phyloP scores from a whole-genome alignment of 176 grass and related monocot genomes.

The Thalia dealbata region DNA sequence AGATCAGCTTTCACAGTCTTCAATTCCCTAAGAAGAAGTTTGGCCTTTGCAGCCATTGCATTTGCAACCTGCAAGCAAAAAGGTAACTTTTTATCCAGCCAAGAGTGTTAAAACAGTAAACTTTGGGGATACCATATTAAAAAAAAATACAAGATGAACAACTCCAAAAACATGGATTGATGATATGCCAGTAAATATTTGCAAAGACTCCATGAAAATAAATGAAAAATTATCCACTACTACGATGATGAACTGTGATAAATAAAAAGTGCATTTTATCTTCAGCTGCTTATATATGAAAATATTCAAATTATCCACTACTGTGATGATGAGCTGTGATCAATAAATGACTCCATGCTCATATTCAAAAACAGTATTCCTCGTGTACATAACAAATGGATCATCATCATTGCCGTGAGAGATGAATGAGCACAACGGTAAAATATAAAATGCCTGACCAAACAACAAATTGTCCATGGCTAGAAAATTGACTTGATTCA shows the following conservation, averaged over 20 bases:
- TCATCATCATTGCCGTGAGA: background rate
- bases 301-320: background rate
- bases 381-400: background rate
- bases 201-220: background rate
- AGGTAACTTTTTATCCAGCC: constrained; percentile 1
- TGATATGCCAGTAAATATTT: no score
- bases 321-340: background rate
- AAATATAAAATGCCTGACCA: background rate
- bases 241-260: no score
- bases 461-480: background rate
- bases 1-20: constrained; percentile 95
- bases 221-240: background rate
- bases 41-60: constrained; percentile 99
- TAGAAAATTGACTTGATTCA: constrained; percentile 1
- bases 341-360: background rate
- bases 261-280: no score
- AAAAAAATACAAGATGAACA: background rate
- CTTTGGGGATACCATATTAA: background rate
- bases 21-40: constrained; percentile 80
- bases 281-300: no score
- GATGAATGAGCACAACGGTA: background rate
- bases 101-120: background rate
- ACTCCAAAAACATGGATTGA: background rate
- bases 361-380: background rate
- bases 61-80: constrained; percentile 64